Base-by-base conservation (phyloP, 1,284 basidiomycete genomes). In the Cerioporus squamosus region DNA sequence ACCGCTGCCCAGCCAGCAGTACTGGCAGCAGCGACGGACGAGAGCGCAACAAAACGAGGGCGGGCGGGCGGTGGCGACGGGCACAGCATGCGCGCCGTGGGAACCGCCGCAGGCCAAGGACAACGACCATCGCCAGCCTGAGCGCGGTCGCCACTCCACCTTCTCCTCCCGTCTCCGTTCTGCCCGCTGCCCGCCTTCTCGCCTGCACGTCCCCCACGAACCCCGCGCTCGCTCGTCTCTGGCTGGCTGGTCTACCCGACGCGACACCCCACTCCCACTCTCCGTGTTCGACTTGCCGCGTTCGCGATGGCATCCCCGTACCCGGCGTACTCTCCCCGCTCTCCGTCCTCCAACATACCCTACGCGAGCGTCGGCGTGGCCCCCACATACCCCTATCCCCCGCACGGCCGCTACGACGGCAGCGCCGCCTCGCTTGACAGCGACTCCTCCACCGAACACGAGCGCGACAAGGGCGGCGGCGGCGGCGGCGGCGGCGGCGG, bases 231-330 rank as follows among this genome's bases (percentile, higher is more conserved):
- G 5, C 36, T 39, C 40, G 17, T 24, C 31, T 38, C 48, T 31
- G 10, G 18, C 45, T 51, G 51, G 59, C 62, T 60, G 47, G 62
- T 61, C 55, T 59, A 53, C 49, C 49, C 51, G 47, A 53, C 59
- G 53, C 58, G 58, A 58, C 48, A 60, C 55, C 61, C 23, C 22
- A 14, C 18, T 38, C 29, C 18, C 22, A 5, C 26, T 26, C 15
- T 10, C 12, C 23, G 33, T 31, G 17, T 42, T 15, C 45, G 20
- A 14, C 46, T 18, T 17, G 29, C 12, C 40, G 31, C 24, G n/a
- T n/a, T n/a, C 22, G 14, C 18, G 51, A 71, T 74, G 72, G 58
- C 72, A 48, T 60, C 66, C 36, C 57, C 72, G 55, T 74, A 74
- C 63, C 66, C 54, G 60, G 68, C 64, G 68, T 74, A 74, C 69